phyloP scores from a whole-genome alignment of 1,139 yeast species.

The Zygosaccharomyces pseudobailii region DNA sequence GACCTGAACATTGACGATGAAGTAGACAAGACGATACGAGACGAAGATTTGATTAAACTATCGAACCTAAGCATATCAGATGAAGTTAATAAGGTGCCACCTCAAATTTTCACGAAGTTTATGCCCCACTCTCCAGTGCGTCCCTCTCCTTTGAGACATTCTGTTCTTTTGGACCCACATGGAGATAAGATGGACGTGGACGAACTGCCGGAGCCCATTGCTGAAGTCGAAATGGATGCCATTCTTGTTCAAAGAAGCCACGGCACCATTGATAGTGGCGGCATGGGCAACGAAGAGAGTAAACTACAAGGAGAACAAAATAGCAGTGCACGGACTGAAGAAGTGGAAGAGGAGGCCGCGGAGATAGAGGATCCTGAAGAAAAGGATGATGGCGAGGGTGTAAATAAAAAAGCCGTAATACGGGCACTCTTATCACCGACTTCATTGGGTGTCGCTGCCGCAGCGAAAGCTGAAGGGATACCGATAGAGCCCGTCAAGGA shows the following conservation, averaged over 20 bases:
- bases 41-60: slow-evolving; percentile 19
- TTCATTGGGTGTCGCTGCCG: slow-evolving; percentile 24
- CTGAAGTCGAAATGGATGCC: neutral
- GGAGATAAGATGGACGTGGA: slow-evolving; percentile 24
- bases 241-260: neutral
- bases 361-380: slow-evolving; percentile 2
- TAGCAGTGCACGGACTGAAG: neutral
- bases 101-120: slow-evolving; percentile 13
- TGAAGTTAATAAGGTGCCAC: slow-evolving; percentile 8
- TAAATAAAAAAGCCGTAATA: slow-evolving; percentile 16
- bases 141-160: slow-evolving; percentile 24
- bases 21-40: slow-evolving; percentile 12
- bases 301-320: neutral
- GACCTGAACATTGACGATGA: slow-evolving; percentile 14
- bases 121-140: slow-evolving; percentile 22
- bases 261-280: neutral
- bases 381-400: slow-evolving; percentile 2
- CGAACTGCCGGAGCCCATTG: slow-evolving; percentile 3
- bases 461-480: slow-evolving; percentile 18
- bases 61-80: slow-evolving; percentile 20
- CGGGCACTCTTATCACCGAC: slow-evolving; percentile 25
- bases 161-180: slow-evolving; percentile 11
- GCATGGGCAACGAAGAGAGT: slow-evolving; percentile 1
- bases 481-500: slow-evolving; percentile 4
- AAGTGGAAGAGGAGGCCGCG: neutral